phyloP scores from a whole-genome alignment of 106 monocot species.

The Platanthera guangdongensis region DNA sequence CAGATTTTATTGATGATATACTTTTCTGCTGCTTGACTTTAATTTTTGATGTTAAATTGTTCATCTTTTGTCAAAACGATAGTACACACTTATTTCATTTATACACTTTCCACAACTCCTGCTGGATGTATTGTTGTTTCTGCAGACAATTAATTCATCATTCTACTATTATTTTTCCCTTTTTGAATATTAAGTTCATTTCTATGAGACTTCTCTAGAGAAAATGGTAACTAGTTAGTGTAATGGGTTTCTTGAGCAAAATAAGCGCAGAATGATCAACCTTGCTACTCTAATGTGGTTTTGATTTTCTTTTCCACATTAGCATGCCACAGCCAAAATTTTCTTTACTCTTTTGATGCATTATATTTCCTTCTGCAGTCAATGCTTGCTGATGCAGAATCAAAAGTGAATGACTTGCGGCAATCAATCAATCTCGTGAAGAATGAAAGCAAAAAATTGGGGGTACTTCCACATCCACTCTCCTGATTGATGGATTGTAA shows the following conservation, averaged over 20 bases:
- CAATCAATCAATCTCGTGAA: conserved; percentile 52
- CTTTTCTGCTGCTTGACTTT: neutral
- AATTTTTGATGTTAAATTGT: neutral
- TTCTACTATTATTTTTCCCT: too few relatives aligned
- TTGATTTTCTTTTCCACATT: too few relatives aligned
- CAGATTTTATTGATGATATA: too few relatives aligned
- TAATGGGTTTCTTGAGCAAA: too few relatives aligned
- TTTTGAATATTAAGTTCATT: too few relatives aligned
- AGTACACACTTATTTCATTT: neutral
- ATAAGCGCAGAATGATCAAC: too few relatives aligned
- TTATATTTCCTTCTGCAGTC: conserved; percentile 16
- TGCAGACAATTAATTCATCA: too few relatives aligned
- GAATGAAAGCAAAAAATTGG: conserved; percentile 53
- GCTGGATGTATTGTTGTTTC: too few relatives aligned
- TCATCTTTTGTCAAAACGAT: neutral
- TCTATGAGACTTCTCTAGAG: too few relatives aligned
- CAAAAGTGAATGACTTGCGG: conserved; percentile 42
- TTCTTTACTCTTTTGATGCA: neutral
- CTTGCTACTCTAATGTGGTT: too few relatives aligned
- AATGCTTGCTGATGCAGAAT: conserved; percentile 44
- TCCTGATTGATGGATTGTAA: neutral
- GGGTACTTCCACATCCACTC: conserved; percentile 27
- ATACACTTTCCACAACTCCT: neutral
- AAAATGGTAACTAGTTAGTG: too few relatives aligned
- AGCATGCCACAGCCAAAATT: too few relatives aligned